These are phyloP conservation scores for Trichosanthes truncata DNA, from an alignment of 306 rosid species.

Conservation along the genomic window DNA sequence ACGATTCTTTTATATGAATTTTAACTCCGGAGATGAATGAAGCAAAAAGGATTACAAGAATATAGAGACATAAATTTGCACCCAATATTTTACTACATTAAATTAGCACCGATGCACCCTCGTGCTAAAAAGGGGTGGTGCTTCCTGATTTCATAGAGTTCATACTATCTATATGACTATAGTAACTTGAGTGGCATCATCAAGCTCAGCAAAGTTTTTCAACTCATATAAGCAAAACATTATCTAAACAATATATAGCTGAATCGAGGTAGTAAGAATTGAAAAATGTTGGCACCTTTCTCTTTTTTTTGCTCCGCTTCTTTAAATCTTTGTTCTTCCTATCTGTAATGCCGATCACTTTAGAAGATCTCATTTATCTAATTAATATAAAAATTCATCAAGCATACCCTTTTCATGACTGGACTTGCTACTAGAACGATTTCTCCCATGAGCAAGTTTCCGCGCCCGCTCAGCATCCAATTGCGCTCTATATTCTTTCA, in stretches of 20 bases:
- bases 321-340: slow-evolving; percentile 65
- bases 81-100: background rate
- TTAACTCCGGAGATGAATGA: background rate
- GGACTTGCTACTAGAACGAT: slow-evolving; percentile 61
- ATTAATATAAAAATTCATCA: slow-evolving; percentile 11
- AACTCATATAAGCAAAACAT: background rate
- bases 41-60: background rate
- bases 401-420: slow-evolving; percentile 60
- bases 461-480: slow-evolving; percentile 90
- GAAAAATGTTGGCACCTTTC: slow-evolving; percentile 54
- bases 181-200: background rate
- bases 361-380: slow-evolving; percentile 5
- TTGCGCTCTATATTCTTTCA: slow-evolving; percentile 98
- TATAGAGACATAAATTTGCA: background rate
- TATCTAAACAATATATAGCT: background rate
- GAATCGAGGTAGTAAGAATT: background rate
- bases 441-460: slow-evolving; percentile 87
- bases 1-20: background rate
- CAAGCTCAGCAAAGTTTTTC: background rate
- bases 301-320: slow-evolving; percentile 84
- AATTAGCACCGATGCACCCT: too few relatives aligned
- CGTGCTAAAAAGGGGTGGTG: background rate
- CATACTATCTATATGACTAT: background rate
- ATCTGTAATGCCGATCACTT: slow-evolving; percentile 36
- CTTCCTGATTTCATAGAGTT: background rate